These are phyloP conservation scores for Ophiocordyceps unilateralis DNA, from an alignment of 2,329 filamentous ascomycete species.

Conservation along the genomic window DNA sequence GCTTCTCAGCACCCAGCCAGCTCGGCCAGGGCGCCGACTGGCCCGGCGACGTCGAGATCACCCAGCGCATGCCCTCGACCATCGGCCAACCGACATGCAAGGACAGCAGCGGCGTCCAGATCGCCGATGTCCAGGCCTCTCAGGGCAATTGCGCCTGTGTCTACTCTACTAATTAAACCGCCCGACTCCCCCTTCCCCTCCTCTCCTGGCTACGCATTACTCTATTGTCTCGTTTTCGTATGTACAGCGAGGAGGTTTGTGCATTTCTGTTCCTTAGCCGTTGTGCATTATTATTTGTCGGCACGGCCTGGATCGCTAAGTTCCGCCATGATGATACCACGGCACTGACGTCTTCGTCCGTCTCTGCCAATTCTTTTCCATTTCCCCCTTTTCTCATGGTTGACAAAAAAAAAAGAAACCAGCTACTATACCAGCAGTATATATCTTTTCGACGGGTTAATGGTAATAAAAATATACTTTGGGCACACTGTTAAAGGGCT, in stretches of 20 bases:
- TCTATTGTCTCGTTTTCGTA: not conserved
- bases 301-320: not conserved
- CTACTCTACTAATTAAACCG: conserved; percentile 14
- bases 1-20: conserved; percentile 3
- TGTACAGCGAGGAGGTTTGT: not conserved
- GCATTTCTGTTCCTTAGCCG: no score
- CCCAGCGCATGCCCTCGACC: conserved; percentile 25
- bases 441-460: not conserved
- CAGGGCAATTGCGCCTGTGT: conserved; percentile 19
- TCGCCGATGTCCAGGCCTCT: conserved; percentile 20
- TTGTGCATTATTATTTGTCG: no score
- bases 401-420: not conserved
- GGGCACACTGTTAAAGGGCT: no score
- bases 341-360: not conserved
- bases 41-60: conserved; percentile 41
- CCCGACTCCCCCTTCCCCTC: not conserved
- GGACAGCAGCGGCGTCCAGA: conserved; percentile 16
- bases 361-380: not conserved
- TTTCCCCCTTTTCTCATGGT: not conserved
- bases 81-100: conserved; percentile 35
- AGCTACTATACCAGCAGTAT: not conserved
- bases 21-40: conserved; percentile 18
- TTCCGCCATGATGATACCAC: not conserved
- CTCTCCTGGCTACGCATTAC: not conserved
- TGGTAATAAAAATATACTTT: not conserved